Evolutionary conservation across 1,284 basidiomycete species (phyloP), one percentile per base, ranked within the genome.

Genomic region (Ustilago trichophora): DNA sequence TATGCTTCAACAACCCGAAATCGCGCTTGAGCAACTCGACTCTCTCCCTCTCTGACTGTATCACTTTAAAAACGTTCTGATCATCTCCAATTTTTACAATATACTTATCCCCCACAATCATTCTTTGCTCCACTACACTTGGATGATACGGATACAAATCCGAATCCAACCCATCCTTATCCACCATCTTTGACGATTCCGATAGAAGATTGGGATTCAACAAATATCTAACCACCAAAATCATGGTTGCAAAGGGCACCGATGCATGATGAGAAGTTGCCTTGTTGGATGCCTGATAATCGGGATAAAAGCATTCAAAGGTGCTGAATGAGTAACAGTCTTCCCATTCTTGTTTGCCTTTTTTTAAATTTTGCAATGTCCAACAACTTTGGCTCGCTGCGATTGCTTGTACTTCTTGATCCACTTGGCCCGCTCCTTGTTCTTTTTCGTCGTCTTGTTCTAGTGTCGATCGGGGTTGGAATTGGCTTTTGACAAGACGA

Each of bases 101-200:
- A n/a, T 45, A 46, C n/a, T 46, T 55, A 15, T 51, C 54, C 0
- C 19, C 57, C 3, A 63, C 45, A 6, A 72, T 22, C 56, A 62
- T 58, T 12, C 53, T 25, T 32, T 60, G 65, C n/a, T 55, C 59
- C 2, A 72, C 37, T 1, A 36, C 24, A 12, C 22, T 34, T 5
- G 69, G 69, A 27, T 67, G 64, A 40, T 72, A 67, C 2, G 64
- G 58, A 32, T 68, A 59, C 15, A 72, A 40, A 12, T 49, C 38
- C 8, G n/a, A 3, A 1, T 42, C 4, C 33, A 71, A 25, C 1
- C 46, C 48, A 13, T 69, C 59, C 2, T 15, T 10, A 9, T 50
- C 21, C 2, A 54, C 11, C 19, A n/a, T 15, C 13, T 42, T 11
- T 6, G 24, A 12, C 2, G 49, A 53, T 3, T 25, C 5, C 3